phyloP scores from a whole-genome alignment of 805 yeast genomes.

The Deakozyma indianensis region DNA sequence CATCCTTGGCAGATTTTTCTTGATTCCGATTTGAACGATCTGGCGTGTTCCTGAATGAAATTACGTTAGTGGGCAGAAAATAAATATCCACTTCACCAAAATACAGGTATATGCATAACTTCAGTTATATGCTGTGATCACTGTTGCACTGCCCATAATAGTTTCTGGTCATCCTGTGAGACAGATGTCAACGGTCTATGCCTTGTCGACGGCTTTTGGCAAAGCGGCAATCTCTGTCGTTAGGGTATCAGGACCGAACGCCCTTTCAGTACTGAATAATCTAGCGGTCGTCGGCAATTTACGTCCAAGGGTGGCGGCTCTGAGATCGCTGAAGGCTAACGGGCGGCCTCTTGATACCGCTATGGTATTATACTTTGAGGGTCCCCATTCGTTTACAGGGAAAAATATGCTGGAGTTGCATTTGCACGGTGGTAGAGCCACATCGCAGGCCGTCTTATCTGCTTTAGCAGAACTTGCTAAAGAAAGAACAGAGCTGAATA shows the following conservation, averaged over 20 bases:
- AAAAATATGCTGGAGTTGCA: constrained; percentile 87
- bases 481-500: constrained; percentile 14
- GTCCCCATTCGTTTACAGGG: constrained; percentile 80
- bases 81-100: no score
- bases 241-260: constrained; percentile 59
- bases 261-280: constrained; percentile 4
- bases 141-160: no score
- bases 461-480: constrained; percentile 30
- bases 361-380: constrained; percentile 48
- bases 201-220: constrained; percentile 72
- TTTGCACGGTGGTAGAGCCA: constrained; percentile 87
- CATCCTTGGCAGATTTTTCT: no score
- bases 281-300: constrained; percentile 22
- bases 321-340: constrained; percentile 37
- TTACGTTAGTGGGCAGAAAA: no score
- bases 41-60: no score
- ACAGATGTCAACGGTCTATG: constrained; percentile 75
- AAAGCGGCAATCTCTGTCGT: constrained; percentile 80
- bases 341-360: constrained; percentile 51
- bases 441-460: constrained; percentile 49
- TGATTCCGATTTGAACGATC: no score
- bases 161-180: no score
- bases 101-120: no score
- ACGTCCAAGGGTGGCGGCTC: constrained; percentile 37
- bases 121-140: no score